These are phyloP conservation scores for Spatholobus suberectus DNA, from an alignment of 306 rosid genomes.

Conservation along the genomic window DNA sequence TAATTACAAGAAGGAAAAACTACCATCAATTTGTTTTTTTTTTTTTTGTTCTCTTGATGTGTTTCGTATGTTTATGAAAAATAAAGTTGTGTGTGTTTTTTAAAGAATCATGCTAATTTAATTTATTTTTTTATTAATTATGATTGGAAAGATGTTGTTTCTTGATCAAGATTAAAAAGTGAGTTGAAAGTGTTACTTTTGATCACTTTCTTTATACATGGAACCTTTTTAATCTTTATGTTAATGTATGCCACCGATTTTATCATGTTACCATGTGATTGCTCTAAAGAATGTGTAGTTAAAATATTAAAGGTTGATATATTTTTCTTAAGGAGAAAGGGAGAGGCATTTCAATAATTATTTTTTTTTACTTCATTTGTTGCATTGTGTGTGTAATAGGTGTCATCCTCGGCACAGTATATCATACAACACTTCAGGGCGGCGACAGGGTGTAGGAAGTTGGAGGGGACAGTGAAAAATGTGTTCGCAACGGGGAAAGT, in stretches of 20 bases:
- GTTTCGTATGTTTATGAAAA: neutral
- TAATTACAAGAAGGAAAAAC: neutral
- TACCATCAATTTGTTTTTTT: neutral
- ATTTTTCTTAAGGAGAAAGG: neutral
- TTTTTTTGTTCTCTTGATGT: neutral
- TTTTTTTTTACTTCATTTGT: neutral
- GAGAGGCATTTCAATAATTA: neutral
- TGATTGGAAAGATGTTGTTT: slow-evolving; percentile 24
- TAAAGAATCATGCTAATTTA: neutral
- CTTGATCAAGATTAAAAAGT: slow-evolving; percentile 31
- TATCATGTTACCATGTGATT: slow-evolving; percentile 18
- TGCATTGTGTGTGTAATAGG: slow-evolving; percentile 42
- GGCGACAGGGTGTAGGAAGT: slow-evolving; percentile 89
- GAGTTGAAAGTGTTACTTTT: slow-evolving; percentile 17
- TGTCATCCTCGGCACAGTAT: slow-evolving; percentile 83
- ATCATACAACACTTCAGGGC: slow-evolving; percentile 89
- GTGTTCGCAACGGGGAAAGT: slow-evolving; percentile 81
- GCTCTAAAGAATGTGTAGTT: neutral
- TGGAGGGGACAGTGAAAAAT: slow-evolving; percentile 79
- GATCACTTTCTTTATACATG: neutral
- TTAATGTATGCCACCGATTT: neutral
- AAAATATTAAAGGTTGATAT: slow-evolving; percentile 4
- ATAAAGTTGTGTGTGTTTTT: neutral
- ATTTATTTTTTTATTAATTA: neutral
- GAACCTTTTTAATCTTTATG: slow-evolving; percentile 4